Percentiles rank a stretch among this genome's conserved stretches.
Conservation (phyloP, 2,329 filamentous ascomycete species). For the Hymenoscyphus fraxineus region DNA sequence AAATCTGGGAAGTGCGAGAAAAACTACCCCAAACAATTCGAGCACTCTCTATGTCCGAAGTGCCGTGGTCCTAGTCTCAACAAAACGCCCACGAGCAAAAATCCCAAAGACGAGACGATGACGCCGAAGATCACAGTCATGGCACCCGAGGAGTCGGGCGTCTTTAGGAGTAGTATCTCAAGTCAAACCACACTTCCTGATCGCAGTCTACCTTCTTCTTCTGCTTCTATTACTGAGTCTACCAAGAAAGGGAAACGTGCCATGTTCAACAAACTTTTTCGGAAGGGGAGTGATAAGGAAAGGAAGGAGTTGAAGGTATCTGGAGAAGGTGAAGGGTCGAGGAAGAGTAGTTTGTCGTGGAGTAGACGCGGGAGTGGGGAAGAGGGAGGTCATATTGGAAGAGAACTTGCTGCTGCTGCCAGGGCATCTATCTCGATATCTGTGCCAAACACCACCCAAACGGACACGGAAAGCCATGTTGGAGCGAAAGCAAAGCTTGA, state of each 20-base stretch:
- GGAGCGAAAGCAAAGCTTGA: not conserved
- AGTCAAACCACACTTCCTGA: not conserved
- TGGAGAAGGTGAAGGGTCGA: not conserved
- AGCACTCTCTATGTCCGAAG: slow-evolving; percentile 1
- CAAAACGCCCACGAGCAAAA: not conserved
- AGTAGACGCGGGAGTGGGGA: not conserved
- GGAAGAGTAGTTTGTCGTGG: not conserved
- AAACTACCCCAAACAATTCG: not conserved
- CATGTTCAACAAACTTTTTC: not conserved
- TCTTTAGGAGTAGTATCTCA: not conserved
- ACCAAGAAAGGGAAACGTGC: not conserved
- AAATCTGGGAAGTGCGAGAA: not conserved
- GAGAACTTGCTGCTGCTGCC: not conserved
- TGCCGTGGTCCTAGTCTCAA: not conserved
- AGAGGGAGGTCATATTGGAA: not conserved
- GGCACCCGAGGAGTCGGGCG: not conserved
- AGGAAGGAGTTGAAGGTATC: not conserved
- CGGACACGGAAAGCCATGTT: not conserved
- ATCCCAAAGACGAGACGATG: not conserved
- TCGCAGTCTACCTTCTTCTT: not conserved
- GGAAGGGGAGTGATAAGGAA: not conserved
- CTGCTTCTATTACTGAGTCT: not conserved
- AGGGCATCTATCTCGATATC: not conserved
- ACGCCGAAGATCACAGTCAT: not conserved
- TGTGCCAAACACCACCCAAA: not conserved